Evolutionary conservation across 179 eudicot species (phyloP).

Genomic region (Heliamphora pulchella): DNA sequence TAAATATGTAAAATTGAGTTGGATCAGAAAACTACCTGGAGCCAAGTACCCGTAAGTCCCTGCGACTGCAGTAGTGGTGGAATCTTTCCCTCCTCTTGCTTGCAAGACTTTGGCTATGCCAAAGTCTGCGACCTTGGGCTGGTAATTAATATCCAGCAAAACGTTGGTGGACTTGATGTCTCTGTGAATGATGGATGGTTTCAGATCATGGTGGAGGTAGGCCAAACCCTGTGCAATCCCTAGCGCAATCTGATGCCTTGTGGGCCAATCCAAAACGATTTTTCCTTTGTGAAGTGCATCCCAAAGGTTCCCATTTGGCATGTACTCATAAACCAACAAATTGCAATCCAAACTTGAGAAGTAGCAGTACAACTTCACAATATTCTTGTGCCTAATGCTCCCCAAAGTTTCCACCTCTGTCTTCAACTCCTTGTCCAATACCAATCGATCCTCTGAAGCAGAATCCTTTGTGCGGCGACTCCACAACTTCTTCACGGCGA

Average conservation of each 20-base stretch:
- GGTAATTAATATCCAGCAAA: slow-evolving; percentile 60
- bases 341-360: slow-evolving; percentile 58
- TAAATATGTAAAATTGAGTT: slow-evolving; percentile 1
- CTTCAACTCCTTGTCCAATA: slow-evolving; percentile 52
- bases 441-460: slow-evolving; percentile 33
- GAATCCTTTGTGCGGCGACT: slow-evolving; percentile 47
- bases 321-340: slow-evolving; percentile 81
- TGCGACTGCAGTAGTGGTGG: slow-evolving; percentile 56
- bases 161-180: slow-evolving; percentile 86
- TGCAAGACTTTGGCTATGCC: slow-evolving; percentile 87
- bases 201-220: slow-evolving; percentile 78
- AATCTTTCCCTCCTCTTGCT: slow-evolving; percentile 63
- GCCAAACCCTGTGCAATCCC: slow-evolving; percentile 86
- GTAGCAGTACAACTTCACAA: slow-evolving; percentile 73
- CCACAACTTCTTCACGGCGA: slow-evolving; percentile 87
- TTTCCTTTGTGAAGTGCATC: slow-evolving; percentile 80
- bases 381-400: slow-evolving; percentile 77
- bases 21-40: slow-evolving; percentile 49
- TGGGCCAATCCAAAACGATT: slow-evolving; percentile 60
- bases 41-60: slow-evolving; percentile 92
- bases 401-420: slow-evolving; percentile 88
- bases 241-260: slow-evolving; percentile 71
- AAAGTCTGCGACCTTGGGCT: slow-evolving; percentile 87
- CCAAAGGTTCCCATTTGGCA: slow-evolving; percentile 91
- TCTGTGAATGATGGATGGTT: slow-evolving; percentile 71